Evolutionary conservation across 23 red algal genomes (phyloP).

Genomic region (Gracilaria vermiculophylla): DNA sequence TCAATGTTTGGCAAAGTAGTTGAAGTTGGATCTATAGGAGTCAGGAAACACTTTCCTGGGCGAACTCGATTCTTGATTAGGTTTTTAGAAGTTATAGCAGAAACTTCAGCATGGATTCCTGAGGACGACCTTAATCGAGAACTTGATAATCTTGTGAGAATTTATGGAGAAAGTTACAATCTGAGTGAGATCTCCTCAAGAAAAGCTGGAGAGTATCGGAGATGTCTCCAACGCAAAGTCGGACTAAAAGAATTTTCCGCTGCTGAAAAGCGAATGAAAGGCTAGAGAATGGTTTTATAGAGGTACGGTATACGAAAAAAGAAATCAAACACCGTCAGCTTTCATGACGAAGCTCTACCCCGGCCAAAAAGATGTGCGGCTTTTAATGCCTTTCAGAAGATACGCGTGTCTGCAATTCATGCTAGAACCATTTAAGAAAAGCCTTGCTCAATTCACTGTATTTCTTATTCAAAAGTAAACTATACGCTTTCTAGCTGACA

Average conservation of each 20-base stretch:
- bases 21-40: neutral
- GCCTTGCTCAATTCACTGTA: no score
- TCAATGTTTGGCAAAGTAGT: conserved; percentile 7
- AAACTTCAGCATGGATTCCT: neutral
- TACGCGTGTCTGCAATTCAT: no score
- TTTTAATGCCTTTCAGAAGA: no score
- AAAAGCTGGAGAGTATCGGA: conserved; percentile 1
- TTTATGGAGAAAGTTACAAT: neutral
- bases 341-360: no score
- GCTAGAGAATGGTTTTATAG: no score
- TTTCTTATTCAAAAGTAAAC: no score
- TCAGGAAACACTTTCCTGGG: neutral
- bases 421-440: no score
- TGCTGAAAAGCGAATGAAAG: conserved; percentile 7
- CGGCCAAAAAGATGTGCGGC: no score
- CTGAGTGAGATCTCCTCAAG: conserved; percentile 1
- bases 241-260: neutral
- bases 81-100: conserved; percentile 10
- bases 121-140: neutral
- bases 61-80: conserved; percentile 9
- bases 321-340: no score
- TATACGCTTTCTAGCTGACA: no score
- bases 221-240: conserved; percentile 1
- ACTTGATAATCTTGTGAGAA: conserved; percentile 25
- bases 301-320: no score